Evolutionary conservation across 805 yeast species (phyloP).

Genomic region (Myxozyma mucilagina): DNA sequence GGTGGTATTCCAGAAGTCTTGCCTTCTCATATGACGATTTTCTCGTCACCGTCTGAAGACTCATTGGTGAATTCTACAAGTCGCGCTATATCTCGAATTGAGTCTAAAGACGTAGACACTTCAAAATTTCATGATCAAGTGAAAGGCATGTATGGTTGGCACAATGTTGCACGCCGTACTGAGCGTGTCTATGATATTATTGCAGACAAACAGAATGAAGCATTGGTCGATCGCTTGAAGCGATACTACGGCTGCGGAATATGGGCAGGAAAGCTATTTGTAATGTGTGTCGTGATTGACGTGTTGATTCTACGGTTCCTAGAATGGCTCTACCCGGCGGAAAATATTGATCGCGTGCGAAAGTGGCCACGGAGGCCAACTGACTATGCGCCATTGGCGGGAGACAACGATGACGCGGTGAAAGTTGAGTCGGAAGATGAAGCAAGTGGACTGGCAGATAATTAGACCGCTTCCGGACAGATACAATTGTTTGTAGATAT

Average conservation of each 20-base stretch:
- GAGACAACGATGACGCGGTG: not conserved
- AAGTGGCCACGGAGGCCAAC: constrained; percentile 44
- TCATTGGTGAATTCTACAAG: constrained; percentile 71
- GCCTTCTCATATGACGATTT: constrained; percentile 89
- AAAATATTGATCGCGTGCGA: constrained; percentile 66
- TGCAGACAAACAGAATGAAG: constrained; percentile 45
- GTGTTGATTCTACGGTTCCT: constrained; percentile 60
- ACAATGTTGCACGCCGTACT: constrained; percentile 81
- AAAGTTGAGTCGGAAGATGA: constrained; percentile 31
- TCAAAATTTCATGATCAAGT: constrained; percentile 76
- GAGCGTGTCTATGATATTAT: constrained; percentile 70
- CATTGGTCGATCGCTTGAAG: constrained; percentile 59
- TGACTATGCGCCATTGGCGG: constrained; percentile 22
- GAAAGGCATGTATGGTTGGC: constrained; percentile 86
- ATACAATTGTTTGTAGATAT: not conserved
- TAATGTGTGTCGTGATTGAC: constrained; percentile 79
- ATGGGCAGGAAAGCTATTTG: constrained; percentile 84
- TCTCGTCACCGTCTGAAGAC: constrained; percentile 84
- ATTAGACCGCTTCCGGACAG: not conserved
- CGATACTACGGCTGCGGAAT: constrained; percentile 63
- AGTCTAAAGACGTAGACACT: constrained; percentile 64
- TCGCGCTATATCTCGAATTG: constrained; percentile 64
- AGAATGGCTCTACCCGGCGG: constrained; percentile 69
- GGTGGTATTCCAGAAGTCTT: constrained; percentile 98
- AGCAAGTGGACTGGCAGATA: constrained; percentile 15